phyloP scores from a whole-genome alignment of 768 basidiomycete species.

The Kwoniella pini region DNA sequence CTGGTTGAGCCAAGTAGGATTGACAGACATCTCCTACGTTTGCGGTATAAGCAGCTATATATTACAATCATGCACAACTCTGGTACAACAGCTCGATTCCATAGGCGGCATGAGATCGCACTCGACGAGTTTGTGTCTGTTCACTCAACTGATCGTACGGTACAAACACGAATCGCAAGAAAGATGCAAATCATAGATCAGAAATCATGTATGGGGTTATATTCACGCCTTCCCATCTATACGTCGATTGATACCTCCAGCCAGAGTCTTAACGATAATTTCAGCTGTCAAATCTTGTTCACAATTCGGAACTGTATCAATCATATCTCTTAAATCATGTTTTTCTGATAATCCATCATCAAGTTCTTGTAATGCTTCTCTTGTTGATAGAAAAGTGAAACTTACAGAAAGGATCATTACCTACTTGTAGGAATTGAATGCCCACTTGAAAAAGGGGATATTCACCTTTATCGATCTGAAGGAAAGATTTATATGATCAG shows the following conservation, averaged over 20 bases:
- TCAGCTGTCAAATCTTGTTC: slow-evolving; percentile 57
- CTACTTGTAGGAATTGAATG: slow-evolving; percentile 73
- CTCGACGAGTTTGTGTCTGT: no score
- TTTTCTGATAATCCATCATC: slow-evolving; percentile 62
- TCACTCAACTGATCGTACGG: no score
- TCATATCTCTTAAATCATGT: slow-evolving; percentile 63
- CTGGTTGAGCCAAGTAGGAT: no score
- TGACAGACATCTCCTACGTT: no score
- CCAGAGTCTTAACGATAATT: slow-evolving; percentile 63
- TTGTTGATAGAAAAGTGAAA: slow-evolving; percentile 41
- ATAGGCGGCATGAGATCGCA: no score
- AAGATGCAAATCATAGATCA: no score
- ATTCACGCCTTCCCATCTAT: slow-evolving; percentile 53
- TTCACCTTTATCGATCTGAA: slow-evolving; percentile 57
- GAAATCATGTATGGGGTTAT: no score
- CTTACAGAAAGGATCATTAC: slow-evolving; percentile 54
- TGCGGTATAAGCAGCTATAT: no score
- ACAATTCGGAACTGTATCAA: slow-evolving; percentile 66
- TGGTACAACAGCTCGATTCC: no score
- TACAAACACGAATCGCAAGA: no score
- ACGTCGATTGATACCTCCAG: slow-evolving; percentile 68
- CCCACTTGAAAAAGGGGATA: slow-evolving; percentile 65
- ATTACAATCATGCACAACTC: no score
- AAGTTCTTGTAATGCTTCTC: slow-evolving; percentile 59
- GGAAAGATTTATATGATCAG: slow-evolving; percentile 42